Conservation (phyloP, 305 asterid species). For the Rubia tinctorum region DNA sequence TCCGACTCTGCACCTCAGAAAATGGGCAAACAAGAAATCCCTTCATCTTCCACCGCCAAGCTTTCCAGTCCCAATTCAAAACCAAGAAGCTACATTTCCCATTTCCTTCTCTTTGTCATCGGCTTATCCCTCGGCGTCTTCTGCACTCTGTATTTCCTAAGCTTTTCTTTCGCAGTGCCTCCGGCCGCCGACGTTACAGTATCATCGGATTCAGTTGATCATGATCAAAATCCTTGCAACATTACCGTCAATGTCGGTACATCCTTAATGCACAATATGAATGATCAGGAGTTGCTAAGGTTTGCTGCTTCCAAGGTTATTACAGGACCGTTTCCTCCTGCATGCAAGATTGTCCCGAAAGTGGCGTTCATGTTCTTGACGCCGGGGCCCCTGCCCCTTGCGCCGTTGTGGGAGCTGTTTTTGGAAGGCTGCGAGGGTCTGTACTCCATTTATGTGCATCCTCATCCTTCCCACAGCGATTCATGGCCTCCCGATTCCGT, state of each 20-base stretch:
- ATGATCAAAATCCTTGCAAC: not conserved
- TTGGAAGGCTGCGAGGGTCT: slow-evolving; percentile 46
- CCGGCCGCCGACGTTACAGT: not conserved
- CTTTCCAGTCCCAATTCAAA: slow-evolving; percentile 18
- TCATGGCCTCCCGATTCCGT: slow-evolving; percentile 41
- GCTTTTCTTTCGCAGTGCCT: slow-evolving; percentile 24
- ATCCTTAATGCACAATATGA: slow-evolving; percentile 42
- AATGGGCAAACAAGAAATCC: slow-evolving; percentile 10
- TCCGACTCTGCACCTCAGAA: not conserved
- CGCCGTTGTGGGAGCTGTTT: slow-evolving; percentile 63
- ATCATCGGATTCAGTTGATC: not conserved
- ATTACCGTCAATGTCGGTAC: not conserved
- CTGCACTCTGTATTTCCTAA: slow-evolving; percentile 27
- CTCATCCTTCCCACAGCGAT: slow-evolving; percentile 59
- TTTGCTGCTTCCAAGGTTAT: slow-evolving; percentile 32
- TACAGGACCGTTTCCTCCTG: not conserved
- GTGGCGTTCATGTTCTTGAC: slow-evolving; percentile 82
- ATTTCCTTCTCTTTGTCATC: slow-evolving; percentile 32
- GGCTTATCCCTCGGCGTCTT: slow-evolving; percentile 47
- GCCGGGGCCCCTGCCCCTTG: slow-evolving; percentile 59
- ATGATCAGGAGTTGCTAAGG: slow-evolving; percentile 50
- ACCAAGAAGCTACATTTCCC: slow-evolving; percentile 23
- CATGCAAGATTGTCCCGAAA: slow-evolving; percentile 22
- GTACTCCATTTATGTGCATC: slow-evolving; percentile 54
- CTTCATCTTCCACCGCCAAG: slow-evolving; percentile 17